Base-by-base conservation (phyloP, 768 basidiomycete species). In the Kockovaella imperatae region DNA sequence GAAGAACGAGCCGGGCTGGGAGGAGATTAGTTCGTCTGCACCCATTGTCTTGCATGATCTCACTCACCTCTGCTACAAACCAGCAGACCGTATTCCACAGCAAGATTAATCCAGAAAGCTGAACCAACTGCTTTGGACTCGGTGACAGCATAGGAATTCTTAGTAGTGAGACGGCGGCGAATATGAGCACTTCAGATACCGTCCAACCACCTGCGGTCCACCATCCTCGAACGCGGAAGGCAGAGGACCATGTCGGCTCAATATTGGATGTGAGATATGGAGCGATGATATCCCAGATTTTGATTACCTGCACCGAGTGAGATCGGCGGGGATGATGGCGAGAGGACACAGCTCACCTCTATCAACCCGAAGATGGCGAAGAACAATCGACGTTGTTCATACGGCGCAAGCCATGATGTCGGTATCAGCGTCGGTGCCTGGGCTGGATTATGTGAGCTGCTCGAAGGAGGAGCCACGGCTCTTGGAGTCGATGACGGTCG, bases 371-470 rank as follows among this genome's bases (percentile, higher is more conserved):
- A 84, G 21, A 88, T 71, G 52, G 86, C 84, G 35, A 87, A 75
- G 54, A 78, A 78, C 60, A 90, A 87, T 5, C 86, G 77, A 42
- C 89, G 77, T 66, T 88, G 86, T 14, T 86, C 82, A 18, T 86
- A 84, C 4, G 81, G 74, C 62, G 86, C 84, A 25, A 89, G 56
- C 63, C 80, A 81, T 47, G 76, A 77, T 69, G 86, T 83, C 25
- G 87, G 79, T 42, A 93, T 81, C 30, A 84, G 74, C 34, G 87
- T 77, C 13, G 58, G 57, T 4, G 57, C 57, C 2, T 54, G 54
- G n/a, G n/a, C n/a, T n/a, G n/a, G n/a, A n/a, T n/a, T n/a, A 0
- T 57, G 56, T 26, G 45, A 41, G 24, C 43, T 40, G 28, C 20
- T 25, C 34, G 42, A 15, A 18, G 49, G 40, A 14, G 29, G 32